Evolutionary conservation across 2,329 filamentous ascomycete species (phyloP).

Genomic region (Colletotrichum destructivum): DNA sequence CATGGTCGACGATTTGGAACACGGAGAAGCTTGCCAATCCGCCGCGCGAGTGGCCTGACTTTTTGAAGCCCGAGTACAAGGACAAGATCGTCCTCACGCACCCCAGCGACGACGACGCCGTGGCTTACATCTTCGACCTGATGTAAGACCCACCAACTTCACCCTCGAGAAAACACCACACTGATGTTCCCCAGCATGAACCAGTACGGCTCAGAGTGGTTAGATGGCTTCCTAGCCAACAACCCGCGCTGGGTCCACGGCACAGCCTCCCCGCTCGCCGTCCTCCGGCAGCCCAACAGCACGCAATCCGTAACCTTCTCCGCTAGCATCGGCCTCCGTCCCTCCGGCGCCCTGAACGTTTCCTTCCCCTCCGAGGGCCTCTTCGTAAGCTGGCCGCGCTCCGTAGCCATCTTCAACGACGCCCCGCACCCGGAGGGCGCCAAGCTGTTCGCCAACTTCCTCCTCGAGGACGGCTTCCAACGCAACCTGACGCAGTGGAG

Average conservation of each 20-base stretch:
- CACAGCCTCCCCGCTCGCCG: slow-evolving; percentile 55
- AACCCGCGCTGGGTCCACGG: slow-evolving; percentile 70
- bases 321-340: slow-evolving; percentile 46
- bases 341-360: slow-evolving; percentile 43
- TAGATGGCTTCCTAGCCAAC: slow-evolving; percentile 62
- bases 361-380: slow-evolving; percentile 54
- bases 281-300: no score
- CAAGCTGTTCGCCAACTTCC: slow-evolving; percentile 64
- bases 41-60: slow-evolving; percentile 59
- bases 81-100: slow-evolving; percentile 68
- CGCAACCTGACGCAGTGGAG: slow-evolving; percentile 49
- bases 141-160: slow-evolving; percentile 55
- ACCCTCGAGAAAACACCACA: slow-evolving; percentile 30
- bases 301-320: slow-evolving; percentile 48
- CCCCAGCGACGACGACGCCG: slow-evolving; percentile 71
- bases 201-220: slow-evolving; percentile 61
- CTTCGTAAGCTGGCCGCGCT: slow-evolving; percentile 65
- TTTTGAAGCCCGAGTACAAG: slow-evolving; percentile 65
- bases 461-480: slow-evolving; percentile 60
- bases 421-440: slow-evolving; percentile 65
- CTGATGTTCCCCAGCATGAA: slow-evolving; percentile 46
- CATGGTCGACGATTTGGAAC: slow-evolving; percentile 56
- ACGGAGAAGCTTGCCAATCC: slow-evolving; percentile 53
- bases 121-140: slow-evolving; percentile 65
- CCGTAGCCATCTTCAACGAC: slow-evolving; percentile 62